Conservation (phyloP, 345 rosid species). For the Erucastrum elatum region DNA sequence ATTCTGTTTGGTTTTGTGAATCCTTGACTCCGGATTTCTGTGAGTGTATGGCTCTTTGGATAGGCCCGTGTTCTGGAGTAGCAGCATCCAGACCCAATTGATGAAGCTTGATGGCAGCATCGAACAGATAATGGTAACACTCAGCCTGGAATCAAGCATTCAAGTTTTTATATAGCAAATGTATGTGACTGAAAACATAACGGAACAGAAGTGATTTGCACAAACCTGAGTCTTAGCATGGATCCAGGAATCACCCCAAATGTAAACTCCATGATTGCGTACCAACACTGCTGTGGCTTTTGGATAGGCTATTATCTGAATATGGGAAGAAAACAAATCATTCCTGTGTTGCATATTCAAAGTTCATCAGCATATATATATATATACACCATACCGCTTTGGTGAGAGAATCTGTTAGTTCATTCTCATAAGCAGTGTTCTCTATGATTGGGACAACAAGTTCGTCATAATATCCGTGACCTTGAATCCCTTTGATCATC, state of each 20-base stretch:
- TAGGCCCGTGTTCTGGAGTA: constrained; percentile 73
- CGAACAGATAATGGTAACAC: constrained; percentile 87
- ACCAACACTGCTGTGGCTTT: constrained; percentile 94
- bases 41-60: constrained; percentile 46
- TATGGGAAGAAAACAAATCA: neutral
- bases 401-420: constrained; percentile 89
- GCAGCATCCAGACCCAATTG: constrained; percentile 76
- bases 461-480: constrained; percentile 94
- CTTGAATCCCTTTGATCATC: constrained; percentile 98
- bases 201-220: constrained; percentile 23
- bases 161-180: constrained; percentile 21
- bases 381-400: constrained; percentile 59
- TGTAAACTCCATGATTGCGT: constrained; percentile 87
- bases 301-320: constrained; percentile 85
- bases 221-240: constrained; percentile 96
- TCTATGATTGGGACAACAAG: constrained; percentile 95
- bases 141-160: constrained; percentile 62
- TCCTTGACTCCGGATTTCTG: constrained; percentile 42
- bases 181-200: constrained; percentile 3
- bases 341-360: constrained; percentile 4
- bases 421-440: constrained; percentile 86
- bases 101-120: constrained; percentile 91
- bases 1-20: constrained; percentile 48
- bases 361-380: neutral
- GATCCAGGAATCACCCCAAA: constrained; percentile 99